These are phyloP conservation scores for Penicillium paxilli DNA, from an alignment of 495 filamentous ascomycete genomes.

Conservation along the genomic window DNA sequence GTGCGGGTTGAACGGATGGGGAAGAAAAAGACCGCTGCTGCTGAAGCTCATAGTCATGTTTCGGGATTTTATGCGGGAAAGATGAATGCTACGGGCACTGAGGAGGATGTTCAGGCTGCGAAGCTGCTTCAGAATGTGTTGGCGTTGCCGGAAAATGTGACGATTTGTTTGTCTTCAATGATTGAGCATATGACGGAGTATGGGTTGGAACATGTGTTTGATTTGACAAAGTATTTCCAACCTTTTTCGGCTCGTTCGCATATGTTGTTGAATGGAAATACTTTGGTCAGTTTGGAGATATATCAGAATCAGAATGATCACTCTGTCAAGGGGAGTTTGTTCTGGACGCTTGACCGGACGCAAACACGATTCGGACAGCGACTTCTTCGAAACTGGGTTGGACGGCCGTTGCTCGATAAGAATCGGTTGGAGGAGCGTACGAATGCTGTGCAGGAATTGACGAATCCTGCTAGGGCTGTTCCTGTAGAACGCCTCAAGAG, in stretches of 20 bases:
- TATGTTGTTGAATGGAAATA: conserved; percentile 97
- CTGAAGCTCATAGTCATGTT: conserved; percentile 84
- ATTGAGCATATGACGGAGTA: conserved; percentile 93
- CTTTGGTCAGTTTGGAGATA: conserved; percentile 88
- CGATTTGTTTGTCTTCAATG: conserved; percentile 93
- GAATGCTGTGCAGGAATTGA: conserved; percentile 84
- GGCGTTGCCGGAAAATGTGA: conserved; percentile 80
- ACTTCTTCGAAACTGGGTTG: conserved; percentile 92
- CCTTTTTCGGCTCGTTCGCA: conserved; percentile 92
- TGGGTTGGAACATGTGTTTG: conserved; percentile 92
- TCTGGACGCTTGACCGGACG: conserved; percentile 95
- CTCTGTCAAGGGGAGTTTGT: conserved; percentile 80
- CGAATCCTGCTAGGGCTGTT: conserved; percentile 60
- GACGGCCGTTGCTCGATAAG: conserved; percentile 83
- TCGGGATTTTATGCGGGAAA: conserved; percentile 92
- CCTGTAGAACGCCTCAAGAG: conserved; percentile 71
- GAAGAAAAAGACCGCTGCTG: conserved; percentile 77
- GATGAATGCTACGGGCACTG: conserved; percentile 59
- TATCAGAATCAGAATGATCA: conserved; percentile 95
- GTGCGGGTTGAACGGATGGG: conserved; percentile 78
- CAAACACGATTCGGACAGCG: conserved; percentile 86
- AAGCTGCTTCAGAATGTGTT: conserved; percentile 82
- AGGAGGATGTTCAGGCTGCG: conserved; percentile 49
- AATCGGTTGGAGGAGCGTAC: conserved; percentile 77
- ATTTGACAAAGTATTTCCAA: conserved; percentile 96